Base-by-base conservation (phyloP, 2,329 filamentous ascomycete species). In the Hypocreales sp. region DNA sequence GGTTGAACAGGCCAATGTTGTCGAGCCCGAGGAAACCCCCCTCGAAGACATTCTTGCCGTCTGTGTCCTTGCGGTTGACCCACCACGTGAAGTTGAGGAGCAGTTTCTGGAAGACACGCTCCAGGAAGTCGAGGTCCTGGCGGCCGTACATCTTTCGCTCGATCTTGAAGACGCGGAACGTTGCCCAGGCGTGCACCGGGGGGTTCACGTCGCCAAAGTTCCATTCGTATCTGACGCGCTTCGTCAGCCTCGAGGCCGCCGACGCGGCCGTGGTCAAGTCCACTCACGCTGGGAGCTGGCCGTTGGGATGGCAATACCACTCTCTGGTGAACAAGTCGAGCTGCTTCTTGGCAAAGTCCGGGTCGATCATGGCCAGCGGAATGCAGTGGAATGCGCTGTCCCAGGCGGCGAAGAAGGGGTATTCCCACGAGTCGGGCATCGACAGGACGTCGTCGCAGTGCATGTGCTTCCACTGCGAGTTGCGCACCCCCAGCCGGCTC, bases 261-360 rank as follows among this genome's bases (percentile, higher is more conserved):
- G n/a, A n/a, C n/a, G n/a, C n/a, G n/a, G n/a, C n/a, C n/a, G n/a
- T n/a, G n/a, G n/a, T n/a, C n/a, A n/a, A n/a, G n/a, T n/a, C n/a
- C 11, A 58, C 61, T 49, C 76, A 90, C 41, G 87, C 86, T 27
- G 86, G 83, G 20, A 95, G 60, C 53, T 95, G 87, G 24, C 87
- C 90, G 44, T 95, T 95, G 11, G 87, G 87, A 53, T 95, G 87
- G 68, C 90, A 93, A 60, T 94, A 95, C 90, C 87, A 95, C 58
- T 95, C 90, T 44, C 87, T 70, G 3, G 87, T 95, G 48, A 95
- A 87, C 22, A 95, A 59, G 48, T 95, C 90, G 26, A 95, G 72
- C 55, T 95, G 87, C 60, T 93, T 94, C 69, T 95, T 95, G 30
- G 87, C 86, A 44, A 94, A 94, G 22, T 94, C 87, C 0, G 87